These are phyloP conservation scores for Pythium scleroteichum DNA, from an alignment of 352 stramenopile species.

Conservation along the genomic window DNA sequence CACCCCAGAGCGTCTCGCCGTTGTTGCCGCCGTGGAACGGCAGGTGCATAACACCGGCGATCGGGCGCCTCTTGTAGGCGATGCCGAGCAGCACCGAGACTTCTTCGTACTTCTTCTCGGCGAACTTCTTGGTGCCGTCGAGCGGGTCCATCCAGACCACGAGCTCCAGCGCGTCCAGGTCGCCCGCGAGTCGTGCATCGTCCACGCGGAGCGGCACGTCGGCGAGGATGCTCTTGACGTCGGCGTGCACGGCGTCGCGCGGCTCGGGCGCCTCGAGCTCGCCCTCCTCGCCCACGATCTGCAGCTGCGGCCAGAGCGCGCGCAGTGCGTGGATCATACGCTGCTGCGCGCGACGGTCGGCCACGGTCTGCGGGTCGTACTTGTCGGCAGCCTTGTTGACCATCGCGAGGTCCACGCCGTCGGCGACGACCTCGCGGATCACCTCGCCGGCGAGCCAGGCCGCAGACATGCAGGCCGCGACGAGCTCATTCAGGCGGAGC, in stretches of 20 bases:
- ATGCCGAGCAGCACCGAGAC: conserved; percentile 80
- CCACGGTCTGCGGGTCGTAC: conserved; percentile 80
- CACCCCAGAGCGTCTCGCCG: conserved; percentile 71
- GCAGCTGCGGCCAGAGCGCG: conserved; percentile 48
- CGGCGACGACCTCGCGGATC: conserved; percentile 65
- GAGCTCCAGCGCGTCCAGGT: conserved; percentile 46
- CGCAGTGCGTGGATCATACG: conserved; percentile 65
- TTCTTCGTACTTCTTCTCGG: conserved; percentile 67
- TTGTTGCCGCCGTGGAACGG: conserved; percentile 53
- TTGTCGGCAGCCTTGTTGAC: conserved; percentile 77
- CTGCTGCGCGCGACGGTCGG: conserved; percentile 74
- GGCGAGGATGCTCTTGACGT: conserved; percentile 33
- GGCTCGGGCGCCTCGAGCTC: conserved; percentile 49
- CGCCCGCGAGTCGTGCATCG: conserved; percentile 17
- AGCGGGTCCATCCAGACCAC: conserved; percentile 81
- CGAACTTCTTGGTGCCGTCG: conserved; percentile 81
- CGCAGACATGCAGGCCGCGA: conserved; percentile 62
- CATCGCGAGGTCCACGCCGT: conserved; percentile 53
- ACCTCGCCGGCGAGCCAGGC: conserved; percentile 55
- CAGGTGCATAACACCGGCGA: conserved; percentile 73
- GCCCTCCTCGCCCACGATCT: conserved; percentile 72
- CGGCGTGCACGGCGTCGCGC: conserved; percentile 49
- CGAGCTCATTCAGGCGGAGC: conserved; percentile 33
- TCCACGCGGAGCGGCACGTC: conserved; percentile 24
- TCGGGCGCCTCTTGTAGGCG: conserved; percentile 58